phyloP scores from a whole-genome alignment of 2,329 filamentous ascomycete genomes.

The Geosmithia flava region DNA sequence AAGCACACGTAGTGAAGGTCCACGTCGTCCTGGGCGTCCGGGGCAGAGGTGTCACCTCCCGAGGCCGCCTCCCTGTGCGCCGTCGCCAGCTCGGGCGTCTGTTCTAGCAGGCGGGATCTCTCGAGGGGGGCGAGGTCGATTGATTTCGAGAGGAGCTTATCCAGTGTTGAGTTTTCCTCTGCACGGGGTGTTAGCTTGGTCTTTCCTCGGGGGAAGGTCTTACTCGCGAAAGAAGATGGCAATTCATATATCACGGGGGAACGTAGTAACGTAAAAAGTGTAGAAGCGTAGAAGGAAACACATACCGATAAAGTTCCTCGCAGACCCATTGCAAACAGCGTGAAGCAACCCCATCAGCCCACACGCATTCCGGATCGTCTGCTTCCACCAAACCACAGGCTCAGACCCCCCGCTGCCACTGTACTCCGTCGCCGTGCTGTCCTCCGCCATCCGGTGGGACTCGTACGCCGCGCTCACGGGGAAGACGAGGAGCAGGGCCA shows the following conservation, averaged over 20 bases:
- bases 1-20: conserved; percentile 96
- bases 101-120: conserved; percentile 65
- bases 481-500: conserved; percentile 86
- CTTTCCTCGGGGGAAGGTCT: too few species aligned
- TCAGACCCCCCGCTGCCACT: conserved; percentile 53
- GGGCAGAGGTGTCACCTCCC: conserved; percentile 67
- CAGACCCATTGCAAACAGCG: conserved; percentile 65
- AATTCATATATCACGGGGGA: too few species aligned
- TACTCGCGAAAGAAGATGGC: too few species aligned
- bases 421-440: conserved; percentile 52
- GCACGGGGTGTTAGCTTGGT: neutral
- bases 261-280: too few species aligned
- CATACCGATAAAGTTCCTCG: conserved; percentile 46
- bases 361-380: conserved; percentile 90
- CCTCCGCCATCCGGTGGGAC: conserved; percentile 61
- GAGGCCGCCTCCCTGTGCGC: conserved; percentile 71
- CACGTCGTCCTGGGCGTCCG: conserved; percentile 66
- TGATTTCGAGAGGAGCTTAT: conserved; percentile 56
- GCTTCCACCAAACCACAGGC: conserved; percentile 84
- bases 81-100: conserved; percentile 59
- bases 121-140: conserved; percentile 52
- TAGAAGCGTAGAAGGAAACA: neutral
- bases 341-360: conserved; percentile 84
- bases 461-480: conserved; percentile 74
- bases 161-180: conserved; percentile 43